Evolutionary conservation across 2,329 filamentous ascomycete genomes (phyloP).

Genomic region (Botryotinia narcissicola): DNA sequence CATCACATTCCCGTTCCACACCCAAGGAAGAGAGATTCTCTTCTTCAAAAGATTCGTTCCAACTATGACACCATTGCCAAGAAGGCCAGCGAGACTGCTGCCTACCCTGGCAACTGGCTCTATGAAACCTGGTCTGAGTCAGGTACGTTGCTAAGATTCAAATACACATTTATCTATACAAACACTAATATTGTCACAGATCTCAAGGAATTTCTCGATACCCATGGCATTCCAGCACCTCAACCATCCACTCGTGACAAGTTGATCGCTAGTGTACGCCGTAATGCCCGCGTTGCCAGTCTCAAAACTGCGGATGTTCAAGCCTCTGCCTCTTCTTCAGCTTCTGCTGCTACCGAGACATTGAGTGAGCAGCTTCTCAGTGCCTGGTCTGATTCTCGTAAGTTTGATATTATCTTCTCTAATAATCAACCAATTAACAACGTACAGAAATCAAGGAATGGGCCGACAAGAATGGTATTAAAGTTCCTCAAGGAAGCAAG

Average conservation of each 20-base stretch:
- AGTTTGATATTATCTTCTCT: conserved; percentile 5
- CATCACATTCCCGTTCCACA: conserved; percentile 82
- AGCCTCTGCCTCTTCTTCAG: conserved; percentile 60
- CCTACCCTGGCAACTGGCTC: conserved; percentile 95
- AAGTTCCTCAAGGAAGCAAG: conserved; percentile 88
- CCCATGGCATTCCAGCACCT: conserved; percentile 79
- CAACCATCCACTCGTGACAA: conserved; percentile 83
- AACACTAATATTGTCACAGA: conserved; percentile 48
- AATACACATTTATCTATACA: neutral
- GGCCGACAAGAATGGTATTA: conserved; percentile 84
- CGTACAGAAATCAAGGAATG: conserved; percentile 77
- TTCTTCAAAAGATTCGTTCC: conserved; percentile 73
- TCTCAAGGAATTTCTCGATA: conserved; percentile 89
- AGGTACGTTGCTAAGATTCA: conserved; percentile 27
- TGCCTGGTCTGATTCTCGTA: conserved; percentile 76
- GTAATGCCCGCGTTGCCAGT: conserved; percentile 80
- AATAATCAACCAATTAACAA: conserved; percentile 20
- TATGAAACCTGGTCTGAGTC: conserved; percentile 88
- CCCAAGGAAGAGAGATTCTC: conserved; percentile 78
- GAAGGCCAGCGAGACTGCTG: conserved; percentile 68
- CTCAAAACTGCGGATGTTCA: conserved; percentile 62
- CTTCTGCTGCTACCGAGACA: conserved; percentile 67
- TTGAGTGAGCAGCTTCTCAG: conserved; percentile 83
- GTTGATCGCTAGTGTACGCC: conserved; percentile 83
- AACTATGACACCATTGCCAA: conserved; percentile 79